Conservation (phyloP, 306 rosid species). For the Sechiopsis laciniata region DNA sequence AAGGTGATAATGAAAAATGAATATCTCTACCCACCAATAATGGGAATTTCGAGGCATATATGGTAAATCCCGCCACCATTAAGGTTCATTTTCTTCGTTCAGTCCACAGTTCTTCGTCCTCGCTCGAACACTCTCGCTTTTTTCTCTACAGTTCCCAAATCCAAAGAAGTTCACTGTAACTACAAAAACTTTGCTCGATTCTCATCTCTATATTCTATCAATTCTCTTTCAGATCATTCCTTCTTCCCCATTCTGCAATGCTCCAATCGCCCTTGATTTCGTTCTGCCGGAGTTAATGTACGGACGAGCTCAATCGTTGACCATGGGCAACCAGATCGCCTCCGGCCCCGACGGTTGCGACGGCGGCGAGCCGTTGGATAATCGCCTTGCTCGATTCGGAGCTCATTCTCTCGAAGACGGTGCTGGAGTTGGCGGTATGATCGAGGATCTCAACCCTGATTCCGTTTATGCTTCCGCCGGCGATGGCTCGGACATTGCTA, state of each 20-base stretch:
- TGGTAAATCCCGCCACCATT: constrained; percentile 14
- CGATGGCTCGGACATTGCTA: constrained; percentile 38
- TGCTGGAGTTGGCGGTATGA: constrained; percentile 32
- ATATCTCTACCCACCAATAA: too few relatives aligned
- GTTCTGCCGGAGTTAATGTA: constrained; percentile 45
- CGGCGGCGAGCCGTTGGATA: constrained; percentile 39
- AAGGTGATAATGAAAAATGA: too few relatives aligned
- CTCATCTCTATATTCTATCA: not conserved
- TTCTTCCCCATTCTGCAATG: constrained; percentile 36
- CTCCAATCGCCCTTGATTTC: constrained; percentile 35
- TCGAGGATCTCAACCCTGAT: constrained; percentile 48
- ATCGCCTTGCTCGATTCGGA: constrained; percentile 50
- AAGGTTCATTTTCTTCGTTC: constrained; percentile 17
- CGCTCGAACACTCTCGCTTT: not conserved
- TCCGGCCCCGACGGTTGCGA: constrained; percentile 38
- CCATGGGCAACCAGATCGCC: constrained; percentile 51
- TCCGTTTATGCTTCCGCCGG: constrained; percentile 39
- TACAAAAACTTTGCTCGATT: not conserved
- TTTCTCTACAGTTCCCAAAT: not conserved
- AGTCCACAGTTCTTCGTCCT: not conserved
- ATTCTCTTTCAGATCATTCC: not conserved
- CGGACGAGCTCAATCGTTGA: constrained; percentile 48
- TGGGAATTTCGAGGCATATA: too few relatives aligned
- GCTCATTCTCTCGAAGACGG: constrained; percentile 53
- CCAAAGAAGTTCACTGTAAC: not conserved